phyloP scores from a whole-genome alignment of 192 early-diverging fungal species.

The Coemansia sp. region DNA sequence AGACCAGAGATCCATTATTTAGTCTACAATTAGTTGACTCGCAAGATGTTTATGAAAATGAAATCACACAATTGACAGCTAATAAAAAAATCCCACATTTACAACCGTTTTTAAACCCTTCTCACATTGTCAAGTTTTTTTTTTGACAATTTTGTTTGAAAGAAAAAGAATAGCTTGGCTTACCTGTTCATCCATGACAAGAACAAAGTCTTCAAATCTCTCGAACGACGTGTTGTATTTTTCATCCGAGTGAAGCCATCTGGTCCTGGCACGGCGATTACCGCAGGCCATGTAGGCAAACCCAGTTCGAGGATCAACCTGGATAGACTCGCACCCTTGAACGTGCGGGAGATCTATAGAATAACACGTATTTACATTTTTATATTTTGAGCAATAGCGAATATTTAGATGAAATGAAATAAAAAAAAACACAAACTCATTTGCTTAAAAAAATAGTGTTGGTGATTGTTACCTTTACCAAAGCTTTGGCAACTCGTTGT shows the following conservation, averaged over 20 bases:
- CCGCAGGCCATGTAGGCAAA: slow-evolving; percentile 63
- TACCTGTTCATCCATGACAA: slow-evolving; percentile 60
- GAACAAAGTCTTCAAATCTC: slow-evolving; percentile 40
- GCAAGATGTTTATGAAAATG: no score
- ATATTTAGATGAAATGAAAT: neutral
- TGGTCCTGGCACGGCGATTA: slow-evolving; percentile 46
- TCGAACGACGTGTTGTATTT: slow-evolving; percentile 19
- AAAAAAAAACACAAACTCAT: neutral
- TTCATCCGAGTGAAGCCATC: slow-evolving; percentile 50
- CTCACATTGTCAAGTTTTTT: no score
- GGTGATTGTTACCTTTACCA: slow-evolving; percentile 38
- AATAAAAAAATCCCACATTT: no score
- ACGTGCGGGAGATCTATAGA: slow-evolving; percentile 35
- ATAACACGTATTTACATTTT: neutral
- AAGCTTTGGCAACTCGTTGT: slow-evolving; percentile 38
- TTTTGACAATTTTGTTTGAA: neutral
- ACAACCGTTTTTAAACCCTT: no score
- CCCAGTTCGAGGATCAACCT: slow-evolving; percentile 56
- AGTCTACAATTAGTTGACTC: no score
- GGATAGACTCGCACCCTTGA: slow-evolving; percentile 65
- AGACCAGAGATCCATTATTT: no score
- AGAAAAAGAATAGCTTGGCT: neutral
- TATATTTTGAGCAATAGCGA: neutral
- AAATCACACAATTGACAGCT: no score
- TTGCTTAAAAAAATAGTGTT: neutral